Base-by-base conservation (phyloP, 164 flowering plant genomes). In the Stephania cephalantha region DNA sequence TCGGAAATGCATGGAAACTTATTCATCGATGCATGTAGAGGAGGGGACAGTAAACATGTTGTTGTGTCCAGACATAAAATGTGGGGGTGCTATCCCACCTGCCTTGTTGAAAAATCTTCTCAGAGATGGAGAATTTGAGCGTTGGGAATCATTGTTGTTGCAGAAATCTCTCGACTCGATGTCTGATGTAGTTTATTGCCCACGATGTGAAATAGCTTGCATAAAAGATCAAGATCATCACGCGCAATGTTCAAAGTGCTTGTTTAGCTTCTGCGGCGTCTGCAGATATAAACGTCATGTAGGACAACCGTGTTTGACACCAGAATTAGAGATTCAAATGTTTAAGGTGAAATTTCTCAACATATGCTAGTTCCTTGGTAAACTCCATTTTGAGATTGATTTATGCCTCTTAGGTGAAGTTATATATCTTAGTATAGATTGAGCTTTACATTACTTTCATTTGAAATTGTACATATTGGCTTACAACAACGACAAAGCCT, bases 191-290 rank as follows among this genome's bases (percentile, higher is more conserved):
- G 86, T 72, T 10, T 89, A 93, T 82, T 95, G 97, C 85, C 99
- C 99, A 7, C 84, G 97, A 81, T 95, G 99, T 84, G 97, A 90
- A 88, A 91, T 90, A 46, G 84, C 87, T 7, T 93, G 99, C 86
- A 80, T 95, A 76, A 97, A 89, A 79, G 99, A 93, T 82, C 90
- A 87, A 74, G 95, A 90, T n/a, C 80, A 93, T 10, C 87, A 88
- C 82, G 97, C 95, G 8, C 94, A 87, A 76, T 95, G 99, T 84
- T 71, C 92, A 11, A 93, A 91, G 83, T 95, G 99, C 79, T 90
- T 81, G 72, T 95, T 84, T 81, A 95, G 91, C 81, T 95, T 91
- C 77, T 95, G 97, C 70, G 83, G 91, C 22, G 89, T 93, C 72
- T 95, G 99, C 80, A 85, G 85, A 76, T 94, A 89, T 46, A 81